Conservation (phyloP, 2,329 filamentous ascomycete genomes). For the Coniosporium tulheliwenetii region DNA sequence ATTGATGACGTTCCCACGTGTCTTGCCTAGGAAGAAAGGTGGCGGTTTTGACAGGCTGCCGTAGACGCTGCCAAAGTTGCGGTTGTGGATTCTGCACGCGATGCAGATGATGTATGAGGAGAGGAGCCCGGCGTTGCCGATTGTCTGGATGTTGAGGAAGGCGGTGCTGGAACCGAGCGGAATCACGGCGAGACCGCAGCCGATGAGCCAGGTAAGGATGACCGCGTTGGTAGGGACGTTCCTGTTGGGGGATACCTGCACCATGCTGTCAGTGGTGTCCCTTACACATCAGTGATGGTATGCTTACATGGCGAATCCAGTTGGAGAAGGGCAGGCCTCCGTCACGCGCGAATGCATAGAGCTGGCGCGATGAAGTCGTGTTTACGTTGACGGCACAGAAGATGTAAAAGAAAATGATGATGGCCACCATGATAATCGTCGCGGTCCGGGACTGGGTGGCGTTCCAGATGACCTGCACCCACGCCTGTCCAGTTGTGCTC, state of each 20-base stretch:
- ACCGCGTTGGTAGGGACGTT: slow-evolving; percentile 8
- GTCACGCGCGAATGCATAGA: slow-evolving; percentile 14
- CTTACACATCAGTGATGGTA: not conserved
- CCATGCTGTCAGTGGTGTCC: not conserved
- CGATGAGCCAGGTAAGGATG: slow-evolving; percentile 5
- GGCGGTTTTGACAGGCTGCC: slow-evolving; percentile 3
- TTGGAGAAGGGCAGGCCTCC: slow-evolving; percentile 12
- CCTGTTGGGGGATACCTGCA: slow-evolving; percentile 1
- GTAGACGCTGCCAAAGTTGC: slow-evolving; percentile 2
- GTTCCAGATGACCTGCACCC: slow-evolving; percentile 9
- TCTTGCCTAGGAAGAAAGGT: slow-evolving; percentile 9
- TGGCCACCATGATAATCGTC: slow-evolving; percentile 8
- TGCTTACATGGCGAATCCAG: slow-evolving; percentile 1
- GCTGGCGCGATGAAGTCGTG: slow-evolving; percentile 11
- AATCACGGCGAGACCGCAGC: slow-evolving; percentile 5
- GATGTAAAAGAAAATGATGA: slow-evolving; percentile 9
- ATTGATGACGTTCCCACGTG: slow-evolving; percentile 6
- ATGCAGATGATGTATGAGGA: not conserved
- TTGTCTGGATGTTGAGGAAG: slow-evolving; percentile 7
- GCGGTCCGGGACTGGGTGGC: slow-evolving; percentile 11
- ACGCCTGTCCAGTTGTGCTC: slow-evolving; percentile 10
- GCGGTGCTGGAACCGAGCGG: slow-evolving; percentile 7
- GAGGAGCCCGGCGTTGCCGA: not conserved
- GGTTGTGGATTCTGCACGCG: slow-evolving; percentile 1
- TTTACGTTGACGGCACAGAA: slow-evolving; percentile 10